These are phyloP conservation scores for Cyberlindnera samutprakarnensis DNA, from an alignment of 805 yeast genomes.

Conservation along the genomic window DNA sequence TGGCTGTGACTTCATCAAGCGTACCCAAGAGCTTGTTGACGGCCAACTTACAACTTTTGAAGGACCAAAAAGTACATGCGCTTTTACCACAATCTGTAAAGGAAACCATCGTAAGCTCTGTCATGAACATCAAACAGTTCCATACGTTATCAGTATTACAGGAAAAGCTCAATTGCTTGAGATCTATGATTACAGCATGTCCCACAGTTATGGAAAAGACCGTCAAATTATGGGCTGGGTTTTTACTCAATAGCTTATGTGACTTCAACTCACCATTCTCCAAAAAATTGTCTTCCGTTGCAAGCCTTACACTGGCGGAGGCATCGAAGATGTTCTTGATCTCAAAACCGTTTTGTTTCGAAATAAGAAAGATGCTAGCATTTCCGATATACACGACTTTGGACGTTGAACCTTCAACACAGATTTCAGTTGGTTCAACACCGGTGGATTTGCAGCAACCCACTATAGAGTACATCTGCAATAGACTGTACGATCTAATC, in stretches of 20 bases:
- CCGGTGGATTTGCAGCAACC: slow-evolving; percentile 9
- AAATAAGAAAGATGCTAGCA: slow-evolving; percentile 5
- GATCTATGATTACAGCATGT: slow-evolving; percentile 10
- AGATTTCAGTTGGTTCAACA: slow-evolving; percentile 6
- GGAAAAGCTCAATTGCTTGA: slow-evolving; percentile 18
- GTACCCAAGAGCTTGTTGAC: slow-evolving; percentile 18
- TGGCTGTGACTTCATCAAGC: slow-evolving; percentile 6
- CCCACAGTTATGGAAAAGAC: slow-evolving; percentile 22
- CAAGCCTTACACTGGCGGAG: slow-evolving; percentile 9
- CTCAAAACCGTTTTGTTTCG: slow-evolving; percentile 16
- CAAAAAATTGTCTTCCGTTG: slow-evolving; percentile 7
- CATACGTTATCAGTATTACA: slow-evolving; percentile 15
- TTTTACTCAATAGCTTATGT: slow-evolving; percentile 15
- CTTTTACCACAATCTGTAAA: slow-evolving; percentile 7
- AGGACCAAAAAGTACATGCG: slow-evolving; percentile 14
- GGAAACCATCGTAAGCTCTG: slow-evolving; percentile 15
- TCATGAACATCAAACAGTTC: slow-evolving; percentile 17
- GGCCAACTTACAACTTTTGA: slow-evolving; percentile 19
- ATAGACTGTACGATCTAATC: slow-evolving; percentile 4
- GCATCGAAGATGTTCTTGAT: slow-evolving; percentile 12
- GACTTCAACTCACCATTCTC: slow-evolving; percentile 8
- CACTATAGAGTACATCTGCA: slow-evolving; percentile 4
- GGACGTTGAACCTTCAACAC: slow-evolving; percentile 4
- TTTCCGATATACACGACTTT: slow-evolving; percentile 8
- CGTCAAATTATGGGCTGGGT: slow-evolving; percentile 17